Base-by-base conservation (phyloP, 768 basidiomycete species). In the Phanerodontia chrysosporium region DNA sequence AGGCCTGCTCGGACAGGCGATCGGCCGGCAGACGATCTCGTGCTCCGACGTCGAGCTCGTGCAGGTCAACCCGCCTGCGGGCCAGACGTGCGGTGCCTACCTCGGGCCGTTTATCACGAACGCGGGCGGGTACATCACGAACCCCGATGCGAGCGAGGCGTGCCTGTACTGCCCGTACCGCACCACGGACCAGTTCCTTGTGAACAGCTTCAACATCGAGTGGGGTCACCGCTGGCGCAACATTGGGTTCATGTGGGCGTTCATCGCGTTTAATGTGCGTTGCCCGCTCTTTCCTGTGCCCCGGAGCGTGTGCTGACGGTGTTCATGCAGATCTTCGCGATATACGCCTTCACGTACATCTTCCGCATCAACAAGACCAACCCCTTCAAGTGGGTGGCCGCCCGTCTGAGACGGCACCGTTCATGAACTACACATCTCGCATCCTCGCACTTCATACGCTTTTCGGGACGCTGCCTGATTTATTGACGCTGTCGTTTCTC, bases 21-120 rank as follows among this genome's bases (percentile, higher is more conserved):
- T 83, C n/a, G 81, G 80, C 3, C 62, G 67, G 35, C 73, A 76
- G 55, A 49, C 65, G 0, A 71, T 85, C 42, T 70, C 65, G 6
- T 90, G 90, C 70, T 69, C 83, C 1, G 53, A 70, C 0, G 66
- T 71, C 52, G 89, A 91, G 70, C 73, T 80, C 28, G 79, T 83
- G 49, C 66, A 67, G 9, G 67, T 91, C 35, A 68, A 78, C 12
- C 82, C 88, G 0, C 82, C 84, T 0, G 59, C 70, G 1, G 85
- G 83, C 1, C 64, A 75, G 59, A 82, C 76, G 3, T 91, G 90
- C 65, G 64, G 63, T 3, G 59, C 74, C 3, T 90, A 82, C 67
- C 72, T 87, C 67, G 49, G 69, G 21, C 66, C 72, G 0, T 91
- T 78, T 71, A 82, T 86, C 16, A 58, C 68, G 0, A 45, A 62